Conservation (phyloP, 78 protist species). For the Thecamonas trahens region DNA sequence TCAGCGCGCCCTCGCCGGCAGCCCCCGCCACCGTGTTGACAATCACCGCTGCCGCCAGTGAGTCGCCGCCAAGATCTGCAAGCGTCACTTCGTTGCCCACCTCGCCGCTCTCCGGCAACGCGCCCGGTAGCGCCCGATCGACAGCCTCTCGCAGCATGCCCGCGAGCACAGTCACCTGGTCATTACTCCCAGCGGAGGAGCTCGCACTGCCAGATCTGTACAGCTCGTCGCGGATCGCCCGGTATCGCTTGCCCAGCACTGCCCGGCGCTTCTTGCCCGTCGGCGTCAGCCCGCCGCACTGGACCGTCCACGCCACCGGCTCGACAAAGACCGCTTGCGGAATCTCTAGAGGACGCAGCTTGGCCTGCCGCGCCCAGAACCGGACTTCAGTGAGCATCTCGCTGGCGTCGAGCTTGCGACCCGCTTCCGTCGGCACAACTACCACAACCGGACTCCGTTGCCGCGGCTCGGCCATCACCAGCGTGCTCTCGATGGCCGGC, state of each 20-base stretch:
- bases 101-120: not conserved
- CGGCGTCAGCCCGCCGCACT: not conserved
- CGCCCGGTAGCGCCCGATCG: not conserved
- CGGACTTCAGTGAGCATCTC: not conserved
- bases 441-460: not conserved
- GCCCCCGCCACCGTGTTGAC: not conserved
- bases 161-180: no score
- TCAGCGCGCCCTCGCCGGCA: not conserved
- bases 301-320: not conserved
- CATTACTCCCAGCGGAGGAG: no score
- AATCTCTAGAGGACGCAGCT: conserved; percentile 3
- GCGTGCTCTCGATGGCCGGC: not conserved
- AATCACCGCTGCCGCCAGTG: not conserved
- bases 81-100: not conserved
- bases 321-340: not conserved
- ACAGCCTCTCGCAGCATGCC: not conserved
- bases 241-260: not conserved
- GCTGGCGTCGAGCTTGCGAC: not conserved
- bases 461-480: not conserved
- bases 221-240: not conserved
- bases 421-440: not conserved
- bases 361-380: not conserved
- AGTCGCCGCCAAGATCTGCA: not conserved
- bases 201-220: not conserved
- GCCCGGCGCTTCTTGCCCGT: conserved; percentile 4